Conservation (phyloP, 768 basidiomycete genomes). For the Pisolithus tinctorius region DNA sequence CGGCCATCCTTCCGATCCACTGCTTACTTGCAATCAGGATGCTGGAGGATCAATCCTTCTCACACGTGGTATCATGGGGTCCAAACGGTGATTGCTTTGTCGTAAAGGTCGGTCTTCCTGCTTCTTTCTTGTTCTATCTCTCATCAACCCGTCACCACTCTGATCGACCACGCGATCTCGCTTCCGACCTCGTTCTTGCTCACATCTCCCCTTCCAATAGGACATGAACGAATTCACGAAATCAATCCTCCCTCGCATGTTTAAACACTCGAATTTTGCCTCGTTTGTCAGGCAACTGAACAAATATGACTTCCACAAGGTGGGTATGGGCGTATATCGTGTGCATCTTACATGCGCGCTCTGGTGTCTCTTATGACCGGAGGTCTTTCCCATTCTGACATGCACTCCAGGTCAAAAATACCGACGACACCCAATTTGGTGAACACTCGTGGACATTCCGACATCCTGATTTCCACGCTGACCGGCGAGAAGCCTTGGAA, state of each 20-base stretch:
- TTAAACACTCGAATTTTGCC: slow-evolving; percentile 95
- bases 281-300: slow-evolving; percentile 89
- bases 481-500: slow-evolving; percentile 50
- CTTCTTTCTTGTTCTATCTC: not conserved
- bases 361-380: no score
- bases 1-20: not conserved
- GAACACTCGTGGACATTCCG: slow-evolving; percentile 52
- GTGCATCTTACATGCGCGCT: not conserved
- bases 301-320: slow-evolving; percentile 97
- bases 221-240: slow-evolving; percentile 98
- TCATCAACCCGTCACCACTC: not conserved
- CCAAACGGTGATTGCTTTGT: slow-evolving; percentile 83
- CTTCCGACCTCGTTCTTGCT: not conserved
- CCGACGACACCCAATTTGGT: slow-evolving; percentile 69
- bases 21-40: slow-evolving; percentile 45
- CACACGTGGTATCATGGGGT: slow-evolving; percentile 76
- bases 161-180: not conserved
- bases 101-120: slow-evolving; percentile 50
- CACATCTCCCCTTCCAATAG: slow-evolving; percentile 22
- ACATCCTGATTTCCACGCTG: slow-evolving; percentile 47
- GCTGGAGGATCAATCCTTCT: slow-evolving; percentile 74
- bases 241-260: slow-evolving; percentile 82
- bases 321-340: slow-evolving; percentile 17
- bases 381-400: not conserved
- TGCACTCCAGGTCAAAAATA: slow-evolving; percentile 60